These are phyloP conservation scores for Salix suchowensis DNA, from an alignment of 345 rosid species.

Conservation along the genomic window DNA sequence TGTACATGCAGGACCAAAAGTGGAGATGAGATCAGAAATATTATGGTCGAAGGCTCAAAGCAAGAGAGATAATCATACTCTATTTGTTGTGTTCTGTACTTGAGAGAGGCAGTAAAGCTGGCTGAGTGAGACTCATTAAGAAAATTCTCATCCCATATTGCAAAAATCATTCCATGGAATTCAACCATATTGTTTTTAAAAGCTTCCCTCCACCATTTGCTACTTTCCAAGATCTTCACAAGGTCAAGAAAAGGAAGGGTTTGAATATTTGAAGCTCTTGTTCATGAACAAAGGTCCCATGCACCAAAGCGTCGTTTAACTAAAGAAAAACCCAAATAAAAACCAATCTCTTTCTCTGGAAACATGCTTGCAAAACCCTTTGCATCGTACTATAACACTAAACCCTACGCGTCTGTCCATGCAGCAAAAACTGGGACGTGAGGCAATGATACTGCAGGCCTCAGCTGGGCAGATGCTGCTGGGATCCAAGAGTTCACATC, in stretches of 20 bases:
- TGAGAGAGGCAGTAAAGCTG: conserved; percentile 32
- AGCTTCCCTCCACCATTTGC: too few species aligned
- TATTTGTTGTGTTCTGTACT: conserved; percentile 32
- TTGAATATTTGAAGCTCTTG: conserved; percentile 30
- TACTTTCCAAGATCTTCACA: conserved; percentile 29
- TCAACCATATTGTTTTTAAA: conserved; percentile 11
- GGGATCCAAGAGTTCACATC: conserved; percentile 48
- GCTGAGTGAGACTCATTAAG: conserved; percentile 29
- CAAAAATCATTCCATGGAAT: conserved; percentile 32
- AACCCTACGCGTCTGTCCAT: conserved; percentile 66
- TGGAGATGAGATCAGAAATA: conserved; percentile 20
- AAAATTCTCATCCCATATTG: conserved; percentile 28
- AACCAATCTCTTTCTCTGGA: conserved; percentile 7
- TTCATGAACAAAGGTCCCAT: conserved; percentile 19
- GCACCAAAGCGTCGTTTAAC: conserved; percentile 6
- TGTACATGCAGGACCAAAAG: conserved; percentile 18
- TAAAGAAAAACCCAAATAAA: conserved; percentile 7
- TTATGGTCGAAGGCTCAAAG: conserved; percentile 49
- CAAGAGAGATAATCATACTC: not conserved
- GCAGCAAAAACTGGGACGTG: conserved; percentile 75
- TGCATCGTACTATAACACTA: not conserved
- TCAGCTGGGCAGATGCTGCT: conserved; percentile 47
- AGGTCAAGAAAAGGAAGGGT: conserved; percentile 16
- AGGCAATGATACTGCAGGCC: conserved; percentile 52
- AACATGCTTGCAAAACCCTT: not conserved